phyloP scores from a whole-genome alignment of 352 stramenopile species.

The Elongisporangium undulatum region DNA sequence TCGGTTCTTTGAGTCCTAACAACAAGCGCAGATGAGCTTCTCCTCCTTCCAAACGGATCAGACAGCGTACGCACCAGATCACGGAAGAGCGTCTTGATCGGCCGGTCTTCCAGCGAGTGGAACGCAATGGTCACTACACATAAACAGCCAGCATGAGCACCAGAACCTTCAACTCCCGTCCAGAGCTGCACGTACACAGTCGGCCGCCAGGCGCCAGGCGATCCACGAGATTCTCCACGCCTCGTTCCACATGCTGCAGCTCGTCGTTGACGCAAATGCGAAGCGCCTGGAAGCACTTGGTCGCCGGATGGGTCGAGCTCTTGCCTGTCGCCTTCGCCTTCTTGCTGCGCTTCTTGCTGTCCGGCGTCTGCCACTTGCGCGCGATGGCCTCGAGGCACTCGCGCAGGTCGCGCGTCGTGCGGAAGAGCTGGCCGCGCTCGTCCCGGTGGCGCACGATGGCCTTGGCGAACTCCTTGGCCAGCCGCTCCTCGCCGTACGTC shows the following conservation, averaged over 20 bases:
- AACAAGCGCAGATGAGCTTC: background rate
- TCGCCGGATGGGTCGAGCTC: slow-evolving; percentile 53
- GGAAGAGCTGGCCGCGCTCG: slow-evolving; percentile 38
- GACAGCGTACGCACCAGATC: slow-evolving; percentile 28
- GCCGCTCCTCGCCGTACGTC: slow-evolving; percentile 61
- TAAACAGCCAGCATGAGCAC: slow-evolving; percentile 2
- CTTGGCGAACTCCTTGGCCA: slow-evolving; percentile 80
- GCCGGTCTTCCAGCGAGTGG: slow-evolving; percentile 79
- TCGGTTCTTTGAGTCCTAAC: slow-evolving; percentile 10
- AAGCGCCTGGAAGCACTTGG: slow-evolving; percentile 73
- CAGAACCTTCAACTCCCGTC: background rate
- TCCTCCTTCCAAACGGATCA: background rate
- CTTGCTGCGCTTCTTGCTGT: slow-evolving; percentile 15
- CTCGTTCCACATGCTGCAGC: slow-evolving; percentile 57
- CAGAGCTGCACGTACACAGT: slow-evolving; percentile 27
- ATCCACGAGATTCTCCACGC: slow-evolving; percentile 45
- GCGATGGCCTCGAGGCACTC: slow-evolving; percentile 76
- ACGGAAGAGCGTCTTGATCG: slow-evolving; percentile 77
- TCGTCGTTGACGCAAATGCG: slow-evolving; percentile 83
- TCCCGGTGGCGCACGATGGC: slow-evolving; percentile 69
- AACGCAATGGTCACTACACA: slow-evolving; percentile 72
- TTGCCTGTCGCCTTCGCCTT: slow-evolving; percentile 10
- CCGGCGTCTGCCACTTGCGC: slow-evolving; percentile 47
- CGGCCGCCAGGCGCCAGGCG: slow-evolving; percentile 49
- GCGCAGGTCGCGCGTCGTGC: slow-evolving; percentile 57